Evolutionary conservation across 2,329 filamentous ascomycete species (phyloP).

Genomic region (Colletotrichum tropicale): DNA sequence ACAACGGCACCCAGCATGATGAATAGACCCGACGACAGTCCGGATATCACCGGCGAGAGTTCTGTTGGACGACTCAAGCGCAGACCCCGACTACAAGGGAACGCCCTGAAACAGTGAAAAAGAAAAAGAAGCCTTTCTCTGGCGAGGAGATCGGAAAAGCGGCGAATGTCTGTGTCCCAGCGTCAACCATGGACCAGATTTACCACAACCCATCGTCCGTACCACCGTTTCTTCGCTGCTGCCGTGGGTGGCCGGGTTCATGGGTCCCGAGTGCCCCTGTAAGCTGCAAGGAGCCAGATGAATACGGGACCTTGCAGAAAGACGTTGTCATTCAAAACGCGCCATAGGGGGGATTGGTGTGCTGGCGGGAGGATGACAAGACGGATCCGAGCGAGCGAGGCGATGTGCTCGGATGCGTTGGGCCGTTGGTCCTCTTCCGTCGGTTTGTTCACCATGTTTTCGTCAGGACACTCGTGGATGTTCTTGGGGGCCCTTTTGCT

Average conservation of each 20-base stretch:
- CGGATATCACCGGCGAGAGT: neutral
- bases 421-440: neutral
- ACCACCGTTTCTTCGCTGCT: neutral
- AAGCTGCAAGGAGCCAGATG: neutral
- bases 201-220: neutral
- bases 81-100: neutral
- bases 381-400: conserved; percentile 5
- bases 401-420: conserved; percentile 9
- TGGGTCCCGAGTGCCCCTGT: neutral
- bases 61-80: neutral
- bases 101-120: neutral
- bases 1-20: neutral
- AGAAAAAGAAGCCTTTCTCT: neutral
- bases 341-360: neutral
- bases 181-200: neutral
- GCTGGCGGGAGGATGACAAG: neutral
- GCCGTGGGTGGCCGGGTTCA: neutral
- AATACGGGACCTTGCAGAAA: conserved; percentile 6
- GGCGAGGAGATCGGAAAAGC: neutral
- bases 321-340: neutral
- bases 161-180: neutral
- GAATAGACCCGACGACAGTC: neutral
- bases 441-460: neutral
- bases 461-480: neutral
- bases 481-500: neutral